Percentiles rank a stretch among this genome's conserved stretches.
Evolutionary conservation across 2,329 filamentous ascomycete genomes (phyloP).

Genomic region (Neonectria magnoliae): DNA sequence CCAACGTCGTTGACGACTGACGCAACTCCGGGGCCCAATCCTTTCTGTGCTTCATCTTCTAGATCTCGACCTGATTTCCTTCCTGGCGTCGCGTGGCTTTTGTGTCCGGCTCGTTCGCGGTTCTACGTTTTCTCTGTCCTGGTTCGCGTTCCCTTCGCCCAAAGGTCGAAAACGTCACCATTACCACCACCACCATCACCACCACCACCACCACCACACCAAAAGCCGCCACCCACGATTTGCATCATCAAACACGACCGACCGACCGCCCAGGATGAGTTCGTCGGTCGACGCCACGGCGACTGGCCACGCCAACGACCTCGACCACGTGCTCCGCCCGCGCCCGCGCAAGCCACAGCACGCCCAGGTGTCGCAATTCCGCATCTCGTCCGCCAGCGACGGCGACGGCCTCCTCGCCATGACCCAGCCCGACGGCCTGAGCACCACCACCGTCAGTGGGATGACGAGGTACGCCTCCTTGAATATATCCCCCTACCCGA

Average conservation of each 20-base stretch:
- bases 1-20: conserved; percentile 13
- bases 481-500: neutral
- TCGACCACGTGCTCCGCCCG: conserved; percentile 59
- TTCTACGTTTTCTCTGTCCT: neutral
- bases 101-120: neutral
- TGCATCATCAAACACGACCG: neutral
- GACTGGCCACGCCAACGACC: conserved; percentile 39
- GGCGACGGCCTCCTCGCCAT: conserved; percentile 47
- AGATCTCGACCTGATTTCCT: neutral
- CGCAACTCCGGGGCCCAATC: neutral
- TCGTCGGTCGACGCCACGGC: conserved; percentile 42
- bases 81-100: neutral
- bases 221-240: neutral
- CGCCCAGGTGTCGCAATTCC: conserved; percentile 57
- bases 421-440: conserved; percentile 45
- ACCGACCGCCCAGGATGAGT: conserved; percentile 37
- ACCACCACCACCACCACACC: neutral
- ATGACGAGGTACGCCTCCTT: conserved; percentile 54
- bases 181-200: no score
- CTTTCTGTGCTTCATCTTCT: neutral
- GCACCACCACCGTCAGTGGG: conserved; percentile 48
- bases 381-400: conserved; percentile 47
- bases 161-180: neutral
- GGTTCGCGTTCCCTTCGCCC: neutral
- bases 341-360: conserved; percentile 62